Base-by-base conservation (phyloP, 2,329 filamentous ascomycete genomes). In the Raffaelea arxii region DNA sequence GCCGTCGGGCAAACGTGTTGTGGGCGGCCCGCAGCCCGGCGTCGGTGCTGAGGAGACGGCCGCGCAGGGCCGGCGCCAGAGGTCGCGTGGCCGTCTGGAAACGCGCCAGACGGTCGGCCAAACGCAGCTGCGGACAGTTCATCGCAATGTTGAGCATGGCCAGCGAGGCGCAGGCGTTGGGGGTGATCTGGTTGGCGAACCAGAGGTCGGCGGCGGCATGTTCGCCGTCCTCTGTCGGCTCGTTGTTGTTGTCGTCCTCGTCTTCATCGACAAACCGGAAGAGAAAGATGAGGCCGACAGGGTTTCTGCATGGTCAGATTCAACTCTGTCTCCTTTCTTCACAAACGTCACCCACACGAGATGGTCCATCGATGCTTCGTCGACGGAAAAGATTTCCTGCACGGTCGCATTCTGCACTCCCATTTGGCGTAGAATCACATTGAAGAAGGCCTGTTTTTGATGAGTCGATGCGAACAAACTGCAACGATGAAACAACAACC, bases 81-180 rank as follows among this genome's bases (percentile, higher is more conserved):
- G 71, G 59, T 52, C 68, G 69, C 0, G 90, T 94, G 32, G 80
- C 78, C 1, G 80, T 67, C 56, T 86, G 91, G 67, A 97, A 94
- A 14, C 71, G 65, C 24, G 70, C 64, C 2, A 97, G 72, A 49
- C 82, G 71, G n/a, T 77, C 65, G 4, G 89, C 88, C 6, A 96
- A 72, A 11, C 79, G 66, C 4, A 88, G 64, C 0, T 69, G 70
- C 0, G 77, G 68, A 22, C 81, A 74, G 59, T 97, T 97, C 77
- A 95, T 94, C 58, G 95, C 69, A 50, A 96, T 94, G 57, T 97
- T 97, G 55, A 96, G 75, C 54, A 97, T 71, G 4, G 92, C 89
- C 40, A 96, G 79, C n/a, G 87, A 92, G 19, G 88, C 92, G 64
- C 92, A 98, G 23, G 88, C 84, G 62, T 94, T 94, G 46, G 78